phyloP scores from a whole-genome alignment of 257 asterid species.

The Nicotiana tabacum region DNA sequence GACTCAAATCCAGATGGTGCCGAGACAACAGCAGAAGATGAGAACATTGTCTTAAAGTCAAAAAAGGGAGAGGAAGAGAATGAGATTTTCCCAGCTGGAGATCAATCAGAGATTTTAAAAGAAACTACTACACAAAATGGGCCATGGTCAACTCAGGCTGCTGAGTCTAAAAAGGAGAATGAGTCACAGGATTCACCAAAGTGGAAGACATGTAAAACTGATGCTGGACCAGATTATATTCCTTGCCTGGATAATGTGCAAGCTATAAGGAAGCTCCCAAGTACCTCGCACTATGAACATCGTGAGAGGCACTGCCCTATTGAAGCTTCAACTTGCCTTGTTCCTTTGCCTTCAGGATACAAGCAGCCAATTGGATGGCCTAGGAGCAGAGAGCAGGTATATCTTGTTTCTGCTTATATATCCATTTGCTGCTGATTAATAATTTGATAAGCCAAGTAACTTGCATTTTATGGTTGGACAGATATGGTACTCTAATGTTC shows the following conservation, averaged over 20 bases:
- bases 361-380: slow-evolving; percentile 22
- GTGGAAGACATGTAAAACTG: slow-evolving; percentile 21
- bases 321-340: slow-evolving; percentile 20
- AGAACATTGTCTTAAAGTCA: neutral
- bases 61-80: neutral
- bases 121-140: slow-evolving; percentile 21
- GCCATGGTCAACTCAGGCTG: slow-evolving; percentile 21
- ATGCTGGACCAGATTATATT: slow-evolving; percentile 24
- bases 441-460: neutral
- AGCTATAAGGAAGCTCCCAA: slow-evolving; percentile 13
- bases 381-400: slow-evolving; percentile 26
- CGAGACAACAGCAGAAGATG: slow-evolving; percentile 7
- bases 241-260: slow-evolving; percentile 22
- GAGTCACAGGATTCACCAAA: slow-evolving; percentile 13
- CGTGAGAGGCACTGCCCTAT: slow-evolving; percentile 25
- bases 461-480: slow-evolving; percentile 4
- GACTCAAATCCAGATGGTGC: slow-evolving; percentile 7
- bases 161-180: slow-evolving; percentile 20
- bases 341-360: slow-evolving; percentile 26
- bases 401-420: neutral
- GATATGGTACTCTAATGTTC: slow-evolving; percentile 29
- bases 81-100: slow-evolving; percentile 22
- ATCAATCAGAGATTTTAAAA: slow-evolving; percentile 21
- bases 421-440: neutral
- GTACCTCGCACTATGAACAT: slow-evolving; percentile 21